Evolutionary conservation across 2,329 filamentous ascomycete species (phyloP).

Genomic region (Hypoxylon sp.): DNA sequence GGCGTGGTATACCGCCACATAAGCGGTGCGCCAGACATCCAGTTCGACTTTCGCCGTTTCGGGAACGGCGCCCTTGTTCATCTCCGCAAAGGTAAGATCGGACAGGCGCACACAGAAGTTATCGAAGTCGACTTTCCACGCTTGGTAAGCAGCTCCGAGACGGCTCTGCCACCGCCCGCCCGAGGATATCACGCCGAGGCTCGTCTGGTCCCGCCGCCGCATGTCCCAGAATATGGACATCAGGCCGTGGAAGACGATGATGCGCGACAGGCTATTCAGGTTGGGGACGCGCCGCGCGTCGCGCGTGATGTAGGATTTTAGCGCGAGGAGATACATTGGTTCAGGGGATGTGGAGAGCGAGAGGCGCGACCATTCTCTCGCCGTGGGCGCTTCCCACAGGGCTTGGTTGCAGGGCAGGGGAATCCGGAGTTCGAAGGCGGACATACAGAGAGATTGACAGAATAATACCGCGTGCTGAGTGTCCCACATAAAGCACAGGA

Average conservation of each 20-base stretch:
- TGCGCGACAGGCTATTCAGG: slow-evolving; percentile 67
- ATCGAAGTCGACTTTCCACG: slow-evolving; percentile 73
- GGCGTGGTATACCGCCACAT: slow-evolving; percentile 70
- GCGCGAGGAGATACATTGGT: slow-evolving; percentile 63
- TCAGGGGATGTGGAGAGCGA: slow-evolving; percentile 56
- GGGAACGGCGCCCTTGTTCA: slow-evolving; percentile 15
- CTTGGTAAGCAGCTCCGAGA: slow-evolving; percentile 67
- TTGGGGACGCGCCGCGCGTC: slow-evolving; percentile 56
- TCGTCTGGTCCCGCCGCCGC: slow-evolving; percentile 73
- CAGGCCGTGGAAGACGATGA: slow-evolving; percentile 71
- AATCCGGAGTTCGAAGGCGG: slow-evolving; percentile 72
- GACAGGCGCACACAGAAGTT: slow-evolving; percentile 59
- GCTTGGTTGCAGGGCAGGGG: slow-evolving; percentile 68
- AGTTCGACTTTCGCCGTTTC: slow-evolving; percentile 53
- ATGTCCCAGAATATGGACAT: slow-evolving; percentile 76
- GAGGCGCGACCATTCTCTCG: slow-evolving; percentile 65
- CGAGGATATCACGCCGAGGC: slow-evolving; percentile 61
- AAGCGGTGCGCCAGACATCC: slow-evolving; percentile 63
- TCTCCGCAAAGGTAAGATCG: slow-evolving; percentile 49
- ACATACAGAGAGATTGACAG: slow-evolving; percentile 77
- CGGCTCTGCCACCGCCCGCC: slow-evolving; percentile 63
- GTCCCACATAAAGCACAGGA: slow-evolving; percentile 77
- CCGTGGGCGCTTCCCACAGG: slow-evolving; percentile 71
- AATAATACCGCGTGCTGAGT: slow-evolving; percentile 75
- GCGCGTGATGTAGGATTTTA: slow-evolving; percentile 71